Percentiles rank a stretch among this genome's conserved stretches.
Evolutionary conservation across 2,329 filamentous ascomycete species (phyloP).

Genomic region (Colletotrichum kahawae): DNA sequence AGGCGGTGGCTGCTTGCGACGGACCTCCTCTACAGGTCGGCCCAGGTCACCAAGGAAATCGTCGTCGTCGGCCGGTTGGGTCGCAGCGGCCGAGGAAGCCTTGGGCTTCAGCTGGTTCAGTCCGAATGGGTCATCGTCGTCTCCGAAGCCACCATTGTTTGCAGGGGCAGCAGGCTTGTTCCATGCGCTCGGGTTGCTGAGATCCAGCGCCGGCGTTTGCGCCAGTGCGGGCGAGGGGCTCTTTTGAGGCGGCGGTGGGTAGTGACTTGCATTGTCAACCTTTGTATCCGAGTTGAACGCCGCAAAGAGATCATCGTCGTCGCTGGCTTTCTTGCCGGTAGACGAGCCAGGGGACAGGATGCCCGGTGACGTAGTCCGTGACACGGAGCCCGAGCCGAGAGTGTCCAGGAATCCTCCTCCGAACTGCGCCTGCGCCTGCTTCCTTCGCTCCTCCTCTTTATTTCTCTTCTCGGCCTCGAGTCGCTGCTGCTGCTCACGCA

Average conservation of each 20-base stretch:
- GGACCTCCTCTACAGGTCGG: constrained; percentile 69
- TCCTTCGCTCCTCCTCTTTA: constrained; percentile 77
- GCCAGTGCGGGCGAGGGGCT: constrained; percentile 48
- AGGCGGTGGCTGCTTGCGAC: constrained; percentile 47
- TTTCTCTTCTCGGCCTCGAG: constrained; percentile 68
- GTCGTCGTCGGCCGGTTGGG: constrained; percentile 49
- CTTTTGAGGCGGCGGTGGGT: constrained; percentile 57
- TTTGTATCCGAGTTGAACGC: constrained; percentile 71
- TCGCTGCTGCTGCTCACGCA: constrained; percentile 78
- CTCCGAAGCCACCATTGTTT: constrained; percentile 46
- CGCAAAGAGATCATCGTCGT: constrained; percentile 70
- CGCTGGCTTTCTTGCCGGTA: constrained; percentile 38
- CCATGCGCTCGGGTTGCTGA: constrained; percentile 62
- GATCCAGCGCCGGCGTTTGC: constrained; percentile 49
- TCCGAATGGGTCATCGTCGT: constrained; percentile 91
- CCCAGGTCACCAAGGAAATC: constrained; percentile 70
- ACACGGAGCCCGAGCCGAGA: constrained; percentile 61
- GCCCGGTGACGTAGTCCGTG: constrained; percentile 51
- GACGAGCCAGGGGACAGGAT: constrained; percentile 27
- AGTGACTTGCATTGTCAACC: constrained; percentile 70
- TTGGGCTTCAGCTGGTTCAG: constrained; percentile 66
- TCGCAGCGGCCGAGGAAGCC: constrained; percentile 30
- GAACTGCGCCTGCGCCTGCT: constrained; percentile 77
- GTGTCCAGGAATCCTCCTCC: constrained; percentile 80
- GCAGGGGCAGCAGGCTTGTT: constrained; percentile 33